Evolutionary conservation across 768 basidiomycete genomes (phyloP).

Genomic region (Termitomyces sp.): DNA sequence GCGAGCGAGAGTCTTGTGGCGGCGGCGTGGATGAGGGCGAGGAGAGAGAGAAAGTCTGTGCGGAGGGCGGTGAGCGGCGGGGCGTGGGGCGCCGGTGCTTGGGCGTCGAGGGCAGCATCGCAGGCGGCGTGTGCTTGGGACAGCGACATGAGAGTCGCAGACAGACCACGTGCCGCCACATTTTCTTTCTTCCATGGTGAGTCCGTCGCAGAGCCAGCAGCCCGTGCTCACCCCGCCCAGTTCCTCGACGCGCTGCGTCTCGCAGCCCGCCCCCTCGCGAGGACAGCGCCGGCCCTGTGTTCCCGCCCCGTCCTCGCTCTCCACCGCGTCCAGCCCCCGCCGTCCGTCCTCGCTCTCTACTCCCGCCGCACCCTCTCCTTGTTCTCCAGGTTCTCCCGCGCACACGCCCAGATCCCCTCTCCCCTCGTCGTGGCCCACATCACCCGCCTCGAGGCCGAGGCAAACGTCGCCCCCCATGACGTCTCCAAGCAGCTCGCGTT

Average conservation of each 20-base stretch:
- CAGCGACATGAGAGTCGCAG: slow-evolving; percentile 17
- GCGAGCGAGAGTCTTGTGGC: slow-evolving; percentile 60
- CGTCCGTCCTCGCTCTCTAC: slow-evolving; percentile 15
- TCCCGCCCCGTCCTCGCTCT: slow-evolving; percentile 8
- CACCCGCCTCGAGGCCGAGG: slow-evolving; percentile 71
- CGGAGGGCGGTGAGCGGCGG: slow-evolving; percentile 39
- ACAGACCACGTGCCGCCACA: slow-evolving; percentile 9
- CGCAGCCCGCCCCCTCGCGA: slow-evolving; percentile 7
- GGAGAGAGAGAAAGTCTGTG: slow-evolving; percentile 51
- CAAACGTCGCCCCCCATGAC: slow-evolving; percentile 68
- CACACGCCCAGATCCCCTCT: slow-evolving; percentile 41
- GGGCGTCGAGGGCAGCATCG: slow-evolving; percentile 26
- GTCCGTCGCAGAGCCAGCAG: background rate
- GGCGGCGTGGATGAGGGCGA: slow-evolving; percentile 50
- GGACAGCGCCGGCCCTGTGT: slow-evolving; percentile 5
- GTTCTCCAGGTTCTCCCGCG: slow-evolving; percentile 42
- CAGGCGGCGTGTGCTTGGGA: slow-evolving; percentile 30
- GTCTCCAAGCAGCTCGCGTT: slow-evolving; percentile 64
- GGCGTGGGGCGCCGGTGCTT: no score
- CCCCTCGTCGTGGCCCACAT: slow-evolving; percentile 66
- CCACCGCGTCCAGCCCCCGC: slow-evolving; percentile 4
- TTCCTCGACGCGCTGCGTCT: slow-evolving; percentile 10
- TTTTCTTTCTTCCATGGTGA: slow-evolving; percentile 11
- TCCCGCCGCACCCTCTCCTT: slow-evolving; percentile 31
- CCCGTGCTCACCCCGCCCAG: background rate